Evolutionary conservation across 768 basidiomycete genomes (phyloP), one percentile per base, ranked within the genome.

Genomic region (Russula vinacea): DNA sequence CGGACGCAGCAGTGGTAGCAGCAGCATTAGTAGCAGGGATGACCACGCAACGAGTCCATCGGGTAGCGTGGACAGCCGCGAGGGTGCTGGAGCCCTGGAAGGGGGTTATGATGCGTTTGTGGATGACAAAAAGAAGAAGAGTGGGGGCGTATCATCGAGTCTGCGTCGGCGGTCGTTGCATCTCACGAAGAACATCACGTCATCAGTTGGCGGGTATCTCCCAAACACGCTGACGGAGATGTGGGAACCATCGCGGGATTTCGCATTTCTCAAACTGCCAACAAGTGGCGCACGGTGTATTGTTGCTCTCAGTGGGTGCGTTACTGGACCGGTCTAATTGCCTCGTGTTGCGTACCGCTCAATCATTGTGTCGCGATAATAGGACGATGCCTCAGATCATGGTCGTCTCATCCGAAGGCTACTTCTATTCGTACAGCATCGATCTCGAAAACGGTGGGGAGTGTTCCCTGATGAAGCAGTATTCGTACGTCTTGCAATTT

Each of bases 391-490:
- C 96, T 0, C 96, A 99, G 65, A 89, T 98, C 13, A 96, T 97
- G 92, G 94, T 99, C 26, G 85, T 98, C 62, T 94, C 94, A 0
- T 90, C 92, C 0, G 94, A 98, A 62, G 96, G 96, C 1, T 90
- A 93, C 70, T 96, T 97, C 74, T 98, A 99, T 72, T 86, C 89
- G 17, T 98, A 98, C 75, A 91, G 83, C 70, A 96, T 99, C 71
- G 96, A 99, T 76, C 76, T 98, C 65, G 96, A 99, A 75, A 88
- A 89, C 57, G 96, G 96, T 3, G 96, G 96, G 3, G 96, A 99
- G 75, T 98, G 96, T 70, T 83, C 89, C 22, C 74, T 99, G 71
- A 89, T 94, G 83, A 96, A 96, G 78, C 94, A 96, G 74, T 98
- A 94, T 73, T 90, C 84, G 85, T 84, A 37, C 39, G 79, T 70